Percentiles rank a stretch among this genome's conserved stretches.
Conservation (phyloP, 306 rosid genomes). For the Lablab purpureus region DNA sequence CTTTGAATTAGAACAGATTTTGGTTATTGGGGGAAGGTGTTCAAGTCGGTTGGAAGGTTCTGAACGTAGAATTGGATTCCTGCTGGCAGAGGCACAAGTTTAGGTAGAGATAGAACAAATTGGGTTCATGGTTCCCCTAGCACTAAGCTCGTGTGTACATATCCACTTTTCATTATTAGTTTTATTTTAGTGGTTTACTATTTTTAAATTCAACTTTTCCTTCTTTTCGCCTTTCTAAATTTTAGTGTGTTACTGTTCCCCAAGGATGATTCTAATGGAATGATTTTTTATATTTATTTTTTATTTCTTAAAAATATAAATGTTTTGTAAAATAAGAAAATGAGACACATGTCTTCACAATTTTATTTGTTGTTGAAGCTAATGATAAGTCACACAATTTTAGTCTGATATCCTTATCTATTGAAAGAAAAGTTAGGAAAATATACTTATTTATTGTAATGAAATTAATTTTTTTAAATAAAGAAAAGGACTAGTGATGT, state of each 20-base stretch:
- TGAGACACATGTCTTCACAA: too few species aligned
- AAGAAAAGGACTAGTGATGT: too few species aligned
- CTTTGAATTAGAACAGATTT: conserved; percentile 25
- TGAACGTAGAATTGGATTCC: conserved; percentile 34
- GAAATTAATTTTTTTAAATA: neutral
- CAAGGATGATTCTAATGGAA: conserved; percentile 1
- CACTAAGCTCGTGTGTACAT: conserved; percentile 56
- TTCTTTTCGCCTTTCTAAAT: conserved; percentile 7
- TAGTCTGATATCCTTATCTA: too few species aligned
- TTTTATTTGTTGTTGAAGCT: neutral
- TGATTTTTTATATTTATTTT: neutral
- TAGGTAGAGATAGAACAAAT: conserved; percentile 45
- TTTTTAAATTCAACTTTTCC: neutral
- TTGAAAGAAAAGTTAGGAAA: too few species aligned
- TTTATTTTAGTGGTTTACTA: conserved; percentile 56
- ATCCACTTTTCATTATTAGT: conserved; percentile 23
- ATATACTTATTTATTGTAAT: neutral
- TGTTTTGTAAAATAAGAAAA: too few species aligned
- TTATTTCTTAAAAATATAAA: too few species aligned
- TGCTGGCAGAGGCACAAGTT: conserved; percentile 35
- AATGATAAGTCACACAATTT: too few species aligned
- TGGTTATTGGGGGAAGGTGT: conserved; percentile 37
- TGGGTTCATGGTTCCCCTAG: conserved; percentile 51
- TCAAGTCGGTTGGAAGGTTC: conserved; percentile 39
- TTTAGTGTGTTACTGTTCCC: too few species aligned